Base-by-base conservation (phyloP, 1,139 yeast genomes). In the Trichomonascaceae sp. region DNA sequence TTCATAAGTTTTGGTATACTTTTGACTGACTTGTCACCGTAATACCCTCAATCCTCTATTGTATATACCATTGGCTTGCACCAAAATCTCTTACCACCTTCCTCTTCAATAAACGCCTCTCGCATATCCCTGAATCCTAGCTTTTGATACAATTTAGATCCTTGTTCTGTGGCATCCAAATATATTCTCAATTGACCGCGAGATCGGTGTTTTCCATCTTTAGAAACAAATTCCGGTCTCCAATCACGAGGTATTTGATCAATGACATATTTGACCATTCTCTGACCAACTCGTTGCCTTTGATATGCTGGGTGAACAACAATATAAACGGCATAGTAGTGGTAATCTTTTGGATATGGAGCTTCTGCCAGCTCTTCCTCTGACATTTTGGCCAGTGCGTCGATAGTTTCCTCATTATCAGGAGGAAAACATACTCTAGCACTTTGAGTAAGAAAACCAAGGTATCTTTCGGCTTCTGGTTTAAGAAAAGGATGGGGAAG, bases 161-260 rank as follows among this genome's bases (percentile, higher is more conserved):
- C 50, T 10, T 39, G 38, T 15, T 41, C 39, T 9, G 50, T 39
- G 17, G 50, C 44, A 3, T 39, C 45, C 50, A 48, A 17, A 20
- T 38, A 22, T 1, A 44, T 36, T 20, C 50, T 24, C 38, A 48
- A 38, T 22, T 48, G 45, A 17, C 50, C 50, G 20, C 41, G 38
- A 12, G 24, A 32, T 22, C 36, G 10, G 38, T 39, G 12, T 45
- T 48, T 20, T 12, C 50, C 50, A 39, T 48, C 50, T n/a, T 39
- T 18, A 12, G 50, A 48, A 19, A 27, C 50, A 41, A 48, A 48
- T 9, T 27, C 50, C 9, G 50, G 50, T 13, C 22, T 24, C 32
- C 18, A 17, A 17, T 15, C 24, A 10, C 18, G 38, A 22, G 32
- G 24, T 3, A 48, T 48, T 27, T 39, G 50, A 2, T 17, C 20